Base-by-base conservation (phyloP, 2,329 filamentous ascomycete species). In the Claviceps purpurea region DNA sequence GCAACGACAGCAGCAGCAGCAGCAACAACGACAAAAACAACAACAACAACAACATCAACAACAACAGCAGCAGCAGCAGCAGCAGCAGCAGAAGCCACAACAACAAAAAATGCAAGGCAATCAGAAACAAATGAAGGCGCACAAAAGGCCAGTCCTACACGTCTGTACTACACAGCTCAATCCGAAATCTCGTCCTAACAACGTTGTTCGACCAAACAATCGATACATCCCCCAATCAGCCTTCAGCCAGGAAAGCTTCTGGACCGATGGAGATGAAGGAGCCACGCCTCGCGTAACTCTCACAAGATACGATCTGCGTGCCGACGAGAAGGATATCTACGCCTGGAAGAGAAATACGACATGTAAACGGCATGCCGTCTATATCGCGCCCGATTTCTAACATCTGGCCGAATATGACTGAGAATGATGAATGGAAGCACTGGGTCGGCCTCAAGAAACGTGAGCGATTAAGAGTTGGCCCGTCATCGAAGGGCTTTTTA, bases 271-370 rank as follows among this genome's bases (percentile, higher is more conserved):
- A 14, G 52, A 53, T 26, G 52, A 50, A 14, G 11, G 14, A 2
- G 43, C 14, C 34, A 53, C 52, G 5, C 52, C 52, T 16, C 52
- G 52, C 5, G 47, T 53, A 6, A 53, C 52, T 26, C 52, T 53
- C 8, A 53, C 52, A 43, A 42, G 52, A 22, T 53, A 53, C 14
- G 52, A 53, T 41, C 48, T 53, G 2, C 52, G 52, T 5, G 42
- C 48, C 10, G 48, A 53, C 42, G 52, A 53, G 38, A 30, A 47
- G 38, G 48, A 50, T 0, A 53, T 53, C 16, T 53, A 53, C 26
- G 48, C 22, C 13, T 53, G 48, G 43, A 53, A 53, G 43, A n/a
- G 37, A 20, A 30, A 39, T 4, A 13, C 30, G 2, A 24, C 50
- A n/a, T 22, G 5, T 13, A 42, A 37, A 14, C 26, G 50, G 13